These are phyloP conservation scores for Diplodia sapinea DNA, from an alignment of 2,329 filamentous ascomycete species.

Conservation along the genomic window DNA sequence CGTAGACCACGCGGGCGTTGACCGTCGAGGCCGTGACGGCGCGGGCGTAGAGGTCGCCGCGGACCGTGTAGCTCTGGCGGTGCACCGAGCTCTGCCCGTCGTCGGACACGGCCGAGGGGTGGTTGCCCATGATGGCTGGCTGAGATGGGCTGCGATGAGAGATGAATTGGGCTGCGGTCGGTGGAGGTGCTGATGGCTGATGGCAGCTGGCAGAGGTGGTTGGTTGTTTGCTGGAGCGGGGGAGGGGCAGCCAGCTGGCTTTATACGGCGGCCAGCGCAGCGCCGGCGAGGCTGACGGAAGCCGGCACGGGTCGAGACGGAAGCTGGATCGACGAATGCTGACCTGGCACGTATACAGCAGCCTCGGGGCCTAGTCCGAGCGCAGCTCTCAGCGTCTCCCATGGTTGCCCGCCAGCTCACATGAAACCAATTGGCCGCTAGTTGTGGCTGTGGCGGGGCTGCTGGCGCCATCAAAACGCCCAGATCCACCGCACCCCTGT, in stretches of 20 bases:
- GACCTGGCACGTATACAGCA: not conserved
- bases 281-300: not conserved
- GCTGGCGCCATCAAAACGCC: constrained; percentile 1
- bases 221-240: not conserved
- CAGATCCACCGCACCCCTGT: not conserved
- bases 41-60: constrained; percentile 23
- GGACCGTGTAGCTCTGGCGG: constrained; percentile 24
- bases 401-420: constrained; percentile 15
- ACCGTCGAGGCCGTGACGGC: constrained; percentile 18
- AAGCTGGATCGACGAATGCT: not conserved
- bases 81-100: constrained; percentile 28
- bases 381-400: constrained; percentile 1
- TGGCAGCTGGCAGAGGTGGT: not conserved
- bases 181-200: not conserved
- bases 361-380: not conserved
- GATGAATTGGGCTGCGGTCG: not conserved
- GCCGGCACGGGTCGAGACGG: constrained; percentile 13
- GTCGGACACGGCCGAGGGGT: constrained; percentile 25
- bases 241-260: not conserved
- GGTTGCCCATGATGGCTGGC: constrained; percentile 14
- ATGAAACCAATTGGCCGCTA: constrained; percentile 19
- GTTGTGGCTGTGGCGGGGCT: constrained; percentile 19
- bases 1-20: constrained; percentile 25
- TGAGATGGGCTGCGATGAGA: not conserved
- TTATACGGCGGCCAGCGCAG: not conserved